phyloP scores from a whole-genome alignment of 768 basidiomycete species.

The Lactarius hengduanensis region DNA sequence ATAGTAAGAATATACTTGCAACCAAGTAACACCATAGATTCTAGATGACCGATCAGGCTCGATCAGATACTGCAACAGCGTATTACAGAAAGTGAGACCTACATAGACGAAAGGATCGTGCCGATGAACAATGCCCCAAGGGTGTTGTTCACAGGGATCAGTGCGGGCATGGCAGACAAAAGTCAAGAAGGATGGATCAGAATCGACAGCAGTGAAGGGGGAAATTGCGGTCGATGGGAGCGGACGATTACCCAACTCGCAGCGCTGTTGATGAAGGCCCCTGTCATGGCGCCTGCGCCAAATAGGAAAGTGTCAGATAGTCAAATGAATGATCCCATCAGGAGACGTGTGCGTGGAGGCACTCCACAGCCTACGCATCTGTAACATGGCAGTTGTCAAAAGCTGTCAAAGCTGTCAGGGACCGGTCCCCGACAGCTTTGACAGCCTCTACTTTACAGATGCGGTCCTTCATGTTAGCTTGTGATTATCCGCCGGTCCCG shows the following conservation, averaged over 20 bases:
- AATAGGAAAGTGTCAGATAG: background rate
- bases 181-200: background rate
- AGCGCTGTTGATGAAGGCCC: too few species aligned
- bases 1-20: conserved; percentile 13
- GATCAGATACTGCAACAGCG: background rate
- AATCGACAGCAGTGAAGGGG: background rate
- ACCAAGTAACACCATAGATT: conserved; percentile 8
- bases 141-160: background rate
- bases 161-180: background rate
- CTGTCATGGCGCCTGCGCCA: background rate
- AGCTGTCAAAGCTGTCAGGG: conserved; percentile 29
- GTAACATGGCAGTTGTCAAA: too few species aligned
- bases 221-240: background rate
- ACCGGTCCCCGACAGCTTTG: too few species aligned
- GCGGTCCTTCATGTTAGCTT: background rate
- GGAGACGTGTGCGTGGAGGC: too few species aligned
- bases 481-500: background rate
- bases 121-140: background rate
- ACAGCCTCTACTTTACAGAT: too few species aligned
- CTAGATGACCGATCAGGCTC: background rate
- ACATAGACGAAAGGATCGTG: conserved; percentile 7
- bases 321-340: background rate
- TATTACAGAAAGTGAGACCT: too few species aligned
- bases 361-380: background rate
- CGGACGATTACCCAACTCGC: background rate